Conservation (phyloP, 192 early-diverging fungal genomes). For the Anaeromyces robustus region DNA sequence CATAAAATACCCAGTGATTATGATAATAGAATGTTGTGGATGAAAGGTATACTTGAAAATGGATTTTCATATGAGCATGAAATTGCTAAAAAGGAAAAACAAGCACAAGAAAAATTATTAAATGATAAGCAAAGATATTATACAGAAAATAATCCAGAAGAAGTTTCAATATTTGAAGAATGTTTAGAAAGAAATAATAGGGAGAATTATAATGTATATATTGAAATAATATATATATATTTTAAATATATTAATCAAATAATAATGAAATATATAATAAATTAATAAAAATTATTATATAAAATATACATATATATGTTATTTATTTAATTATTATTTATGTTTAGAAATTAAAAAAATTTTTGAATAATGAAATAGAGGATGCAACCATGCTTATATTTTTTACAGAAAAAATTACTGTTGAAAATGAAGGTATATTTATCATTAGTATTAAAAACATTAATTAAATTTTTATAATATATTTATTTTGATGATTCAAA, state of each 20-base stretch:
- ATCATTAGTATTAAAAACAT: too few species aligned
- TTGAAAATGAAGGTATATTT: background rate
- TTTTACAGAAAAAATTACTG: background rate
- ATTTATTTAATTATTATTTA: too few species aligned
- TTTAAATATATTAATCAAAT: too few species aligned
- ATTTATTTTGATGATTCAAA: too few species aligned
- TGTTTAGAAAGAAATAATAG: background rate
- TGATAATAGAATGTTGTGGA: background rate
- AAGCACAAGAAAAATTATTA: background rate
- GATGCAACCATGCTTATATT: background rate
- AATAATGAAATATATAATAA: too few species aligned
- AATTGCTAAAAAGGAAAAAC: background rate
- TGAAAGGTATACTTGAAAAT: background rate
- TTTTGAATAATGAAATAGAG: background rate
- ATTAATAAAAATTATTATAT: too few species aligned
- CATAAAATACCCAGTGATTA: background rate
- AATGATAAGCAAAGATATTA: background rate
- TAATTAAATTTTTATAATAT: too few species aligned
- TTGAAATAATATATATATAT: too few species aligned
- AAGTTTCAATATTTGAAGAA: background rate
- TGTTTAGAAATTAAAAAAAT: background rate
- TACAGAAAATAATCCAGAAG: background rate
- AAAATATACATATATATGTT: too few species aligned
- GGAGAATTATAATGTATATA: background rate
- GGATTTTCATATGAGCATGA: background rate